Base-by-base conservation (phyloP, 345 rosid species). In the Camelina sativa region DNA sequence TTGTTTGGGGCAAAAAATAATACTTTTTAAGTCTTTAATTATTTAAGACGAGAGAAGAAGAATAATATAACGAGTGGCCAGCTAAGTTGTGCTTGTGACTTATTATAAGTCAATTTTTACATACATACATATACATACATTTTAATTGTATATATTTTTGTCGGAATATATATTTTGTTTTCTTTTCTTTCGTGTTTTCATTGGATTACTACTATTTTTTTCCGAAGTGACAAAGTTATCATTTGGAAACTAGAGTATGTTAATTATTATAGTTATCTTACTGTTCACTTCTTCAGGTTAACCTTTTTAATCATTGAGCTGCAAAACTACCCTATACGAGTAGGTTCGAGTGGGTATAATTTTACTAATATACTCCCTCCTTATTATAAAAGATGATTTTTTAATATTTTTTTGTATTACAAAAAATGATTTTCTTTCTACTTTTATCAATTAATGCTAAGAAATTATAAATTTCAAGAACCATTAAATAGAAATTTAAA, bases 31-130 rank as follows among this genome's bases (percentile, higher is more conserved):
- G 17, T 17, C 17, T 11, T 46, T 3, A 47, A 47, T 37, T 56
- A 47, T 63, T 62, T 22, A 44, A 23, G 6, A 53, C 25, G 17
- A 17, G 35, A 15, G 11, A 8, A 37, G 47, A 66, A 54, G 77
- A 86, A 64, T 73, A 75, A 83, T 66, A 81, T 66, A 81, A 87
- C 82, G 81, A 84, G 90, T 80, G 89, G 91, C 84, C 96, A 86
- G 91, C 96, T 86, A 86, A 84, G 85, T 46, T 34, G 73, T 76
- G 61, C 80, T 16, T 79, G 67, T 73, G 80, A 77, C 81, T 54
- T 61, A 75, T 60, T 25, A 25, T 25, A 25, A 25, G 28, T 25
- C 28, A 25, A 44, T 65, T 50, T 19, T 51, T 38, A 23, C 17
- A 17, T 17, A 17, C 17, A 17, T 17, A 17, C 17, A 17, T 17